Evolutionary conservation across 1,139 yeast species (phyloP).

Genomic region (Scheffersomyces quercinus): DNA sequence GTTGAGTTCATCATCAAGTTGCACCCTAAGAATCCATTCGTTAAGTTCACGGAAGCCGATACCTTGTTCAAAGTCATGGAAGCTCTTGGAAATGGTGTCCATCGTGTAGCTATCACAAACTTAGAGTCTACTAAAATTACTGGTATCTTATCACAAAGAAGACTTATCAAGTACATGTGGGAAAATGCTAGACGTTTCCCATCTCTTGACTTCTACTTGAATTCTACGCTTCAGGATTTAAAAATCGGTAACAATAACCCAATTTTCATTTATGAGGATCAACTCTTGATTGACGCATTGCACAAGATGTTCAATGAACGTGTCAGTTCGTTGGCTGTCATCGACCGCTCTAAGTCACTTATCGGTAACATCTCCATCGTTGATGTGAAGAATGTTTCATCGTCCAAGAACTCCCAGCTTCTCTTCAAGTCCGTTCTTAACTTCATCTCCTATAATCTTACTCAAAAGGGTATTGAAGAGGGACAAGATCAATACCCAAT

Average conservation of each 20-base stretch:
- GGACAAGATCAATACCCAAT: constrained; percentile 97
- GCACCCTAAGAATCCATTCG: constrained; percentile 85
- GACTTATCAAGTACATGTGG: constrained; percentile 82
- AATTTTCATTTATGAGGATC: constrained; percentile 81
- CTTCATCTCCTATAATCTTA: constrained; percentile 81
- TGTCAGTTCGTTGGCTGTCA: constrained; percentile 91
- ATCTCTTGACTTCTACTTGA: constrained; percentile 70
- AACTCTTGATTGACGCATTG: constrained; percentile 81
- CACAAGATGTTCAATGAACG: constrained; percentile 80
- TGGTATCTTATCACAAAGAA: constrained; percentile 87
- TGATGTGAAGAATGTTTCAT: constrained; percentile 85
- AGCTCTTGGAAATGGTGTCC: constrained; percentile 88
- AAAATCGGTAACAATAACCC: constrained; percentile 72
- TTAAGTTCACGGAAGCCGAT: constrained; percentile 69
- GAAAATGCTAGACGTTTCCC: constrained; percentile 88
- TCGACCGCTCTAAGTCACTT: constrained; percentile 71
- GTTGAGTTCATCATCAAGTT: constrained; percentile 75
- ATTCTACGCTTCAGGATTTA: constrained; percentile 63
- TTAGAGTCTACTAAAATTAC: constrained; percentile 45
- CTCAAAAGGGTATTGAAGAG: constrained; percentile 86
- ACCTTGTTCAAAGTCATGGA: constrained; percentile 75
- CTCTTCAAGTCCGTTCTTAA: constrained; percentile 82
- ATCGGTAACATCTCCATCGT: constrained; percentile 93
- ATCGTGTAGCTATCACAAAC: constrained; percentile 81
- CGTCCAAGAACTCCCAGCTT: constrained; percentile 79